These are phyloP conservation scores for Coelastrella sp. DNA, from an alignment of 139 green algal genomes.

Conservation along the genomic window DNA sequence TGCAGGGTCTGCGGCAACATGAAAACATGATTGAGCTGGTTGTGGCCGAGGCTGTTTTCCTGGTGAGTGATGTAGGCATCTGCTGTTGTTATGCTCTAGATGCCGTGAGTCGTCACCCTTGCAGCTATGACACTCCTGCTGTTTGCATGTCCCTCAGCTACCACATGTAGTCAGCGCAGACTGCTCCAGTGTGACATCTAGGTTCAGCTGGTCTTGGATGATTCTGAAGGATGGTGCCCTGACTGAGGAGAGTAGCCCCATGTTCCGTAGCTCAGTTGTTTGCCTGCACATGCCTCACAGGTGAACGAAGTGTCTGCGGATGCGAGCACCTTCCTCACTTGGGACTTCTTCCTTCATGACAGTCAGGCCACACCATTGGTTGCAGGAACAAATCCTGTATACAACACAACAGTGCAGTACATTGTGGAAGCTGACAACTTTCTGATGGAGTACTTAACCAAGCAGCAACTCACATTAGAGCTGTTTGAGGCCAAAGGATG, in stretches of 20 bases:
- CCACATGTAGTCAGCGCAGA: too few species aligned
- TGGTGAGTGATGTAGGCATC: slow-evolving; percentile 13
- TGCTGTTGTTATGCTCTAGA: not conserved
- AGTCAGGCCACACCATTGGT: slow-evolving; percentile 39
- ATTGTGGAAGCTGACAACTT: slow-evolving; percentile 66
- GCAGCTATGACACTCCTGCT: not conserved
- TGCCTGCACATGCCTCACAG: not conserved
- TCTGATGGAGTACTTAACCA: slow-evolving; percentile 68
- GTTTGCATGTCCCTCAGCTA: not conserved
- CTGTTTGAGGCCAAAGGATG: slow-evolving; percentile 60
- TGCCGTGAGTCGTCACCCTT: not conserved
- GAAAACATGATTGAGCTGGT: slow-evolving; percentile 42
- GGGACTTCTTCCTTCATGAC: slow-evolving; percentile 51
- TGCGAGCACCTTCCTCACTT: slow-evolving; percentile 21
- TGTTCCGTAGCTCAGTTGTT: too few species aligned
- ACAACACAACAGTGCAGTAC: slow-evolving; percentile 55
- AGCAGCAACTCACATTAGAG: slow-evolving; percentile 62
- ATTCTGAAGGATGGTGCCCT: too few species aligned
- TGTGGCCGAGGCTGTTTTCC: slow-evolving; percentile 23
- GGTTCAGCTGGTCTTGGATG: too few species aligned
- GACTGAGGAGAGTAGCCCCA: too few species aligned
- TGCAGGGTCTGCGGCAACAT: slow-evolving; percentile 39
- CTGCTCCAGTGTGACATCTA: too few species aligned
- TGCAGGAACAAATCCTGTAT: slow-evolving; percentile 20
- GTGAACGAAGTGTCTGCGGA: slow-evolving; percentile 17